Evolutionary conservation across 768 basidiomycete genomes (phyloP), one percentile per base, ranked within the genome.

Genomic region (Rhodotorula sphaerocarpa): DNA sequence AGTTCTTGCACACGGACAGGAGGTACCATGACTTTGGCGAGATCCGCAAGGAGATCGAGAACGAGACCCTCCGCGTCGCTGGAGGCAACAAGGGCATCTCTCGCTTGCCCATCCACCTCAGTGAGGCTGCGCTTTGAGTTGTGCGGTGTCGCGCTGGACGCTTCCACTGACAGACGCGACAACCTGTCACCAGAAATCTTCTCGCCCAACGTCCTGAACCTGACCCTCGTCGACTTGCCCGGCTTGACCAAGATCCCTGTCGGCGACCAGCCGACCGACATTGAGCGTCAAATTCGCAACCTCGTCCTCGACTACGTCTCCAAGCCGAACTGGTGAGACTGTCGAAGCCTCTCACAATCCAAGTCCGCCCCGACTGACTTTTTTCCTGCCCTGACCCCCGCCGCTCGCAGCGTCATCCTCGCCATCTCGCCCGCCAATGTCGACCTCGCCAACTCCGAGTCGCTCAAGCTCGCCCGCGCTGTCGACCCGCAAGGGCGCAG

Each of bases 51-150:
- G 95, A 99, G 78, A 99, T 99, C 62, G 95, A 99, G 76, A 86
- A 88, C 74, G 95, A 99, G 79, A 99, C 95, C 3, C 53, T 69
- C 11, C 80, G 95, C 47, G 92, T 99, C 23, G 95, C 95, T 0
- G 95, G 95, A 0, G 92, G 96, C 79, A 97, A 97, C 77, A 99
- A 97, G 77, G 95, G 95, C 48, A 86, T 99, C 62, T 92, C 90
- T 78, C 91, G 92, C 74, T 76, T 95, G 50, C 92, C 93, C 3
- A 97, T 97, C 72, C 89, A 91, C 61, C 80, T 99, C 50, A 83
- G 67, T 68, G 42, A 36, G 62, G 46, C 33, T 11, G 33, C 5
- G 23, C 39, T 34, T 11, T 23, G n/a, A 36, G 41, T 31, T 25
- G 12, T 25, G 30, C 16, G 23, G 20, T 10, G 14, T 9, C 30